Percentiles rank a stretch among this genome's conserved stretches.
These are phyloP conservation scores for Stemphylium vesicarium DNA, from an alignment of 2,329 filamentous ascomycete genomes.

Conservation along the genomic window DNA sequence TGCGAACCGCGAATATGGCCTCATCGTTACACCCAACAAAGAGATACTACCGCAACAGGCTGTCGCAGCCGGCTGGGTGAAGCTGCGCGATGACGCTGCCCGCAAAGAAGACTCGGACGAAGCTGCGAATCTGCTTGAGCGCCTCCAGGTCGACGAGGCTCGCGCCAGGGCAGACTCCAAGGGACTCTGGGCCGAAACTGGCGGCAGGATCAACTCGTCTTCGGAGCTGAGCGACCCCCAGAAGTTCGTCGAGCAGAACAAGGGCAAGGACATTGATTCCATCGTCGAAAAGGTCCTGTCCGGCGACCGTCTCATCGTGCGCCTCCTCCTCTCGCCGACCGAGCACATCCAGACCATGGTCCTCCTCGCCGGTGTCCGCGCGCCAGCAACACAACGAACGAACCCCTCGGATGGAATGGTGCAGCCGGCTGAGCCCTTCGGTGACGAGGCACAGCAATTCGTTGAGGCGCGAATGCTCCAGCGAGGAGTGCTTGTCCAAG, in stretches of 20 bases:
- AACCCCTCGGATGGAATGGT: conserved; percentile 79
- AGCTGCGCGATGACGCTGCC: conserved; percentile 91
- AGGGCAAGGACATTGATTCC: conserved; percentile 78
- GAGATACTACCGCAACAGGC: conserved; percentile 75
- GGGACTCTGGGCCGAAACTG: conserved; percentile 77
- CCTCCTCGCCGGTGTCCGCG: conserved; percentile 85
- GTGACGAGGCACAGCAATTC: conserved; percentile 86
- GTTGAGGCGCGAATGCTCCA: conserved; percentile 87
- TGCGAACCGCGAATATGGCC: conserved; percentile 83
- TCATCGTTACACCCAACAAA: conserved; percentile 77
- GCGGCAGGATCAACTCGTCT: conserved; percentile 72
- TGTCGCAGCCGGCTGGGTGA: conserved; percentile 88
- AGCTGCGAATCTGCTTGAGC: conserved; percentile 72
- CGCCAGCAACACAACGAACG: conserved; percentile 86
- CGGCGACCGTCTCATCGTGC: conserved; percentile 86
- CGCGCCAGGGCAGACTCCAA: conserved; percentile 79
- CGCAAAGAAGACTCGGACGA: conserved; percentile 87
- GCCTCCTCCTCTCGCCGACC: conserved; percentile 78
- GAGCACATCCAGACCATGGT: conserved; percentile 90
- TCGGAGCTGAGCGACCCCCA: conserved; percentile 82
- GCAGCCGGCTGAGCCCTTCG: conserved; percentile 85
- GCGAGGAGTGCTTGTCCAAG: conserved; percentile 79
- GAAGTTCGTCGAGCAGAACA: conserved; percentile 78
- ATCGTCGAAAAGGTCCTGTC: conserved; percentile 90
- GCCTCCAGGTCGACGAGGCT: conserved; percentile 76